Evolutionary conservation across 208 protist genomes (phyloP), one percentile per base, ranked within the genome.

Genomic region (Crithidia sp.): DNA sequence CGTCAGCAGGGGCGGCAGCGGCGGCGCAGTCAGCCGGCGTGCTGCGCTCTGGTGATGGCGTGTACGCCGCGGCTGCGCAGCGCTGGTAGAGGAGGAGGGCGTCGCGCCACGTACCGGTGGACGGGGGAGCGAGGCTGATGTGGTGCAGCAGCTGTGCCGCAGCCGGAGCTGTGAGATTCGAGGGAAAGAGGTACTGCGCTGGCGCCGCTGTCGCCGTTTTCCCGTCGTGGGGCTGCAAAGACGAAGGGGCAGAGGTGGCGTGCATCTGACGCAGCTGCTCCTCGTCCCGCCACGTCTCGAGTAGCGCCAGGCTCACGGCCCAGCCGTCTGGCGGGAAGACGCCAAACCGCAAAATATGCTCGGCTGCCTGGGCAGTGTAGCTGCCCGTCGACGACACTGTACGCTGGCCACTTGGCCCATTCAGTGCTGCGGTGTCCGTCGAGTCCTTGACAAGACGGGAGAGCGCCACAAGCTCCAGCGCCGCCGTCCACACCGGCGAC

Each of bases 51-150:
- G 13, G 1, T 13, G 7, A 8, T 45, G 50, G 61, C 7, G 47
- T 53, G 67, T 68, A 58, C 52, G 44, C 40, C 43, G 49, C 44
- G 57, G 49, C 41, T 14, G 64, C 52, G 64, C 71, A 65, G 39
- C 40, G 36, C 49, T 74, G 75, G 47, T 80, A 80, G 9, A 80
- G 67, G 4, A 55, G 45, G 19, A 80, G 52, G 14, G 63, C 75
- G n/a, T 80, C 67, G 19, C 65, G 75, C 67, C 75, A 80, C 61
- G 66, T 39, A 16, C 45, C 41, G 7, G 54, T 12, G 10, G 75
- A 74, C 16, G 75, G 75, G 5, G 67, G 67, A 10, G 58, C 64
- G 47, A 74, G 69, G 62, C 75, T 80, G 57, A 80, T 45, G 60
- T 74, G 63, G 62, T 80, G 57, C 41, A 71, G 44, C 13, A 80